These are phyloP conservation scores for Mycena maculata DNA, from an alignment of 768 basidiomycete species.

Conservation along the genomic window DNA sequence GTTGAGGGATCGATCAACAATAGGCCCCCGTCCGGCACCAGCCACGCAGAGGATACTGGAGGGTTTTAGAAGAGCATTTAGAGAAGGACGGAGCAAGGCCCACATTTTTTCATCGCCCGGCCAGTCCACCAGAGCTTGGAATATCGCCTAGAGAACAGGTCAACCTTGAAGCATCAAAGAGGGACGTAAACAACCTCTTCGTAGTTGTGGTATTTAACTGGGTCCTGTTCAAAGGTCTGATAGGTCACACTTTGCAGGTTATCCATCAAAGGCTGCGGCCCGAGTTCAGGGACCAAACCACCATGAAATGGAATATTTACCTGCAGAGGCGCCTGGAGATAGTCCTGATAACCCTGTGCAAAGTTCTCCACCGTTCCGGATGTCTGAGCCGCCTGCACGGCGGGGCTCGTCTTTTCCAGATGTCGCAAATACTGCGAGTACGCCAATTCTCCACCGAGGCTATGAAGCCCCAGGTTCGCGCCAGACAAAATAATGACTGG, in stretches of 20 bases:
- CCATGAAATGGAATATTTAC: constrained; percentile 50
- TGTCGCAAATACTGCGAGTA: constrained; percentile 92
- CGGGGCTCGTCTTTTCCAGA: constrained; percentile 81
- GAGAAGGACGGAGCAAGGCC: constrained; percentile 41
- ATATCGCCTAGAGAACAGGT: constrained; percentile 72
- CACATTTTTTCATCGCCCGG: constrained; percentile 71
- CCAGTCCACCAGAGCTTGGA: constrained; percentile 80
- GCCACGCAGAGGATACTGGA: constrained; percentile 88
- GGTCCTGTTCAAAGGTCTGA: constrained; percentile 97
- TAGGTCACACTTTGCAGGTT: constrained; percentile 96
- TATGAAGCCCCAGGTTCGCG: constrained; percentile 72
- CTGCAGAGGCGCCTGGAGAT: constrained; percentile 94
- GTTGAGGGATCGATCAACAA: constrained; percentile 85
- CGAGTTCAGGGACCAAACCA: constrained; percentile 24
- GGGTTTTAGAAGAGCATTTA: constrained; percentile 22
- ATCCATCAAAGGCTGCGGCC: constrained; percentile 90
- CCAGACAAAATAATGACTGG: constrained; percentile 88
- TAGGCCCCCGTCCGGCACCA: constrained; percentile 94
- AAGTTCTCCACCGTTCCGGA: constrained; percentile 88
- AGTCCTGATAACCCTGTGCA: constrained; percentile 94
- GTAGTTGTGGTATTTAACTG: constrained; percentile 95
- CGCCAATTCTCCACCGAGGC: constrained; percentile 83
- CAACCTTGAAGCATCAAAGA: constrained; percentile 18
- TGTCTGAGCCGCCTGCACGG: constrained; percentile 70
- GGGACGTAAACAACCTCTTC: constrained; percentile 73